Base-by-base conservation (phyloP, 306 rosid genomes). In the Malus fusca region DNA sequence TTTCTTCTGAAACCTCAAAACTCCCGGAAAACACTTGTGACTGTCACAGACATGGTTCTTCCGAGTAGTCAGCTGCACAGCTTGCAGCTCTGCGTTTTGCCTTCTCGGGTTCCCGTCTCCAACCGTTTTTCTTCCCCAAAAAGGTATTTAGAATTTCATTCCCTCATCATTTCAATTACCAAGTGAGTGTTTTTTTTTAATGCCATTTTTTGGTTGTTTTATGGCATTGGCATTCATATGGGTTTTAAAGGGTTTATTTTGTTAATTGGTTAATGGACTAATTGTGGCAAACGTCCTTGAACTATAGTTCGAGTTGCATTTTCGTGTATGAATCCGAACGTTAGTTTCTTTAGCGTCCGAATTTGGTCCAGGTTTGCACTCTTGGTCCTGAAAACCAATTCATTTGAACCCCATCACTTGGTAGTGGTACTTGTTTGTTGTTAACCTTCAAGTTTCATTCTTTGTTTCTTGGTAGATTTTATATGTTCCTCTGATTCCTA, bases 41-140 rank as follows among this genome's bases (percentile, higher is more conserved):
- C 51, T 18, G 60, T 18, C 21, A 56, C 46, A 40, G 33, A 56
- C 66, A 90, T 90, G 96, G 82, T 79, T 84, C 77, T 79, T 52
- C 19, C 23, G 44, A 51, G 60, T 9, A 40, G 44, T 80, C 96
- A 76, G 31, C 67, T 80, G 75, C 97, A 80, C 53, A 75, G 77
- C 85, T 75, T 83, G 19, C 85, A 74, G 70, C 86, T 85, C 58
- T 85, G 90, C 90, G 74, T 77, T 77, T 77, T 83, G 15, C 79
- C 84, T 18, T 33, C 66, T 17, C 66, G 75, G 37, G 72, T 65
- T 59, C 79, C 78, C 33, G 52, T 71, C 12, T 75, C 68, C 82
- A 21, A 26, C 30, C 84, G 63, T 11, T 52, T 33, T 33, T 75
- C 87, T 28, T 73, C 84, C 53, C 35, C 66, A 35, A 70, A 17